Base-by-base conservation (phyloP, 2,329 filamentous ascomycete genomes). In the Diaporthe longicolla region DNA sequence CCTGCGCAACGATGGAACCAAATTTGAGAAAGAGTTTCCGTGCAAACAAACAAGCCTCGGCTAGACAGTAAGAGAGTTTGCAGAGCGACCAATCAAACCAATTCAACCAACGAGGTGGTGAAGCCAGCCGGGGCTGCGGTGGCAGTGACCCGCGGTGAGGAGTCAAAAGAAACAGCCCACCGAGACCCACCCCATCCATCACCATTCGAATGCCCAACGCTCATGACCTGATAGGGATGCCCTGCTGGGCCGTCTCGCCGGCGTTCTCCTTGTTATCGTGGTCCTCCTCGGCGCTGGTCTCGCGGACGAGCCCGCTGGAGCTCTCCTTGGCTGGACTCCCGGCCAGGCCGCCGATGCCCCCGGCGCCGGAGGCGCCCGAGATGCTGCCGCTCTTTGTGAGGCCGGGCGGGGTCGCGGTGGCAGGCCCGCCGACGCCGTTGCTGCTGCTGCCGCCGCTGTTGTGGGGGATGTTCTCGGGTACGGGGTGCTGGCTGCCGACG, bases 401-500 rank as follows among this genome's bases (percentile, higher is more conserved):
- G 55, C 65, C 40, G 21, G 63, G 45, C 8, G 72, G 74, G 48
- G 48, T 61, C 4, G 24, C 59, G 40, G 40, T 32, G 40, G 63
- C 43, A 10, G 57, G 73, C n/a, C 52, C 68, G 54, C 48, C 58
- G 57, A 58, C 59, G 69, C 73, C 78, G 35, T 78, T 73, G 70
- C 81, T 83, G 78, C 83, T 84, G 79, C 83, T 83, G 78, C 82
- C 79, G 78, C 80, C 82, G 57, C 93, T 92, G 78, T 96, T 70
- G 87, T 98, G 95, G 40, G 95, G 95, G 84, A 98, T 98, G 84
- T 97, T 97, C 86, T 98, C 95, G 78, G 95, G 95, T 69, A 95
- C 93, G 71, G 97, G 97, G 84, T 99, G 97, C 86, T 98, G 93
- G 80, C 94, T 95, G 80, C 97, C 97, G 81, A 99, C 94, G 81